A percentile compares a stretch with the other conserved stretches of the same genome.
Conservation (phyloP, 1,284 basidiomycete genomes). For the Anthracocystis walkeri region DNA sequence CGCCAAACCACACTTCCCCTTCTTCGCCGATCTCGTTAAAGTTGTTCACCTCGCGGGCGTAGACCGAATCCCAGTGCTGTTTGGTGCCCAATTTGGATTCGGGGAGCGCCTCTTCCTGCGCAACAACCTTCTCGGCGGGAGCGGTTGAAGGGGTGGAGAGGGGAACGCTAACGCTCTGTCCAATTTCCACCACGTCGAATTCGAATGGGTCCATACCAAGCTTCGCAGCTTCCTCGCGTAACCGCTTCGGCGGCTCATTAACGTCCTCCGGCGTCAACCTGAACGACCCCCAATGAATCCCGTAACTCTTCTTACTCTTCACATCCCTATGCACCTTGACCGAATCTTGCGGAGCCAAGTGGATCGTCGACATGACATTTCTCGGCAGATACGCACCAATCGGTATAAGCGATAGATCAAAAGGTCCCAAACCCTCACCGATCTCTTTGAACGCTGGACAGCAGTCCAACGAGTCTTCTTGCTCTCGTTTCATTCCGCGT, state of each 20-base stretch:
- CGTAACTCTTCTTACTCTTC: slow-evolving; percentile 30
- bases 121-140: slow-evolving; percentile 3
- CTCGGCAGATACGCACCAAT: slow-evolving; percentile 61
- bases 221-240: slow-evolving; percentile 42
- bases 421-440: slow-evolving; percentile 57
- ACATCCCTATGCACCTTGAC: slow-evolving; percentile 56
- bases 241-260: slow-evolving; percentile 51
- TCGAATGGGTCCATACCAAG: slow-evolving; percentile 36
- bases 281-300: slow-evolving; percentile 62
- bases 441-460: slow-evolving; percentile 63
- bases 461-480: slow-evolving; percentile 50
- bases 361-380: slow-evolving; percentile 59
- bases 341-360: slow-evolving; percentile 55
- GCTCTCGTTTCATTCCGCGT: slow-evolving; percentile 31
- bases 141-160: not conserved
- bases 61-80: slow-evolving; percentile 70
- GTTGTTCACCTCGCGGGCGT: slow-evolving; percentile 76
- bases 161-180: slow-evolving; percentile 47
- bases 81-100: slow-evolving; percentile 79
- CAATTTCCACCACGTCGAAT: slow-evolving; percentile 49
- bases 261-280: slow-evolving; percentile 57
- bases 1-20: slow-evolving; percentile 91
- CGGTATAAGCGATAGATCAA: slow-evolving; percentile 56
- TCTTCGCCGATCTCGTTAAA: slow-evolving; percentile 86
- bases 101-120: slow-evolving; percentile 49